Evolutionary conservation across 2,329 filamentous ascomycete species (phyloP).

Genomic region (Aspergillaceae sp.): DNA sequence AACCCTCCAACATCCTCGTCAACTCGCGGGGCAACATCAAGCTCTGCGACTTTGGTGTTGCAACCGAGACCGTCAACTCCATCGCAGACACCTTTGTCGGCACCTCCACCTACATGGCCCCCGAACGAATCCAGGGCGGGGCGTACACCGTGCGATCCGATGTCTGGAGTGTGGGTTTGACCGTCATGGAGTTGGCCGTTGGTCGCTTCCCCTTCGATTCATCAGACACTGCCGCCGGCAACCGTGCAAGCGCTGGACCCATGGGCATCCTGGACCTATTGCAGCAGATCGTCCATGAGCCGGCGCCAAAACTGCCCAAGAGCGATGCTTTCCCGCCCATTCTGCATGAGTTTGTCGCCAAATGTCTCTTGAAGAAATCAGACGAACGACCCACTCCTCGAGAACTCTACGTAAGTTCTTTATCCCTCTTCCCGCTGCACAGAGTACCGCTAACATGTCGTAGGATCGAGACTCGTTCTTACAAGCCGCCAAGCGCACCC

Average conservation of each 20-base stretch:
- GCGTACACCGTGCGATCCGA: constrained; percentile 97
- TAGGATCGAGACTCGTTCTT: constrained; percentile 91
- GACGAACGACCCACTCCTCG: constrained; percentile 84
- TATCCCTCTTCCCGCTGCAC: too few relatives aligned
- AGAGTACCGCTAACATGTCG: not conserved
- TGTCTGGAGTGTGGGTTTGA: constrained; percentile 95
- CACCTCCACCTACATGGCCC: constrained; percentile 98
- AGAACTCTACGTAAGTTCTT: constrained; percentile 69
- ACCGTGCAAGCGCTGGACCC: constrained; percentile 59
- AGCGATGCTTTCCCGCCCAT: constrained; percentile 95
- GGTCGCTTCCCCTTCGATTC: constrained; percentile 91
- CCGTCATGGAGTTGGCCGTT: constrained; percentile 94
- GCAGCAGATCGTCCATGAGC: constrained; percentile 95
- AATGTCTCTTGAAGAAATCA: constrained; percentile 84
- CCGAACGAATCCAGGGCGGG: constrained; percentile 92
- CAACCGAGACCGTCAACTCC: constrained; percentile 92
- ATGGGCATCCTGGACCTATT: constrained; percentile 92
- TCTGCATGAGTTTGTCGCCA: constrained; percentile 92
- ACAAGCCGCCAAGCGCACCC: constrained; percentile 91
- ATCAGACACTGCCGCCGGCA: constrained; percentile 67
- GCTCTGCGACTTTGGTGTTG: constrained; percentile 97
- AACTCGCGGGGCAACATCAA: constrained; percentile 94
- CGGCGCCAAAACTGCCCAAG: constrained; percentile 85
- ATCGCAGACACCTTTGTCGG: constrained; percentile 97
- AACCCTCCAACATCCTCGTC: constrained; percentile 93